Conservation (phyloP, 1,139 yeast genomes). For the Eremothecium gossypii region DNA sequence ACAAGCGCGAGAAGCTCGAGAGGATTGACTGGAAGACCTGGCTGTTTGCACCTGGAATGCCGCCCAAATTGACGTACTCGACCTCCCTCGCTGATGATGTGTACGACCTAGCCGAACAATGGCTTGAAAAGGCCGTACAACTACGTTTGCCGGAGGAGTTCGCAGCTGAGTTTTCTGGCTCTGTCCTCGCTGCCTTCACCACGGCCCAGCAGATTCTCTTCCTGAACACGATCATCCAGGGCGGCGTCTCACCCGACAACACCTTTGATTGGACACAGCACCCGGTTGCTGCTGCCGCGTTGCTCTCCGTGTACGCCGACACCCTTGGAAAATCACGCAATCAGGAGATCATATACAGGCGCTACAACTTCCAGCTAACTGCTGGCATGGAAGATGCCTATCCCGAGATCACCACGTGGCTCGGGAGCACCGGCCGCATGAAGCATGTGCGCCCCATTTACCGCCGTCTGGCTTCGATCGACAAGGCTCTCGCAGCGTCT, state of each 20-base stretch:
- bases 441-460: constrained; percentile 87
- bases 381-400: constrained; percentile 41
- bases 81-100: constrained; percentile 71
- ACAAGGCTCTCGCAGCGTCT: constrained; percentile 52
- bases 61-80: constrained; percentile 76
- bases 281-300: constrained; percentile 23
- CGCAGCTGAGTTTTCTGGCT: constrained; percentile 14
- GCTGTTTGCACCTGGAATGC: constrained; percentile 77
- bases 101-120: constrained; percentile 51
- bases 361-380: constrained; percentile 55
- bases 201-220: constrained; percentile 75
- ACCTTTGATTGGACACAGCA: constrained; percentile 26
- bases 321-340: constrained; percentile 40
- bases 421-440: constrained; percentile 91
- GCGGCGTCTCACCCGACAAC: constrained; percentile 11
- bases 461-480: constrained; percentile 52
- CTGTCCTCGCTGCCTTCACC: constrained; percentile 49
- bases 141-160: constrained; percentile 26
- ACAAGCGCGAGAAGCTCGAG: constrained; percentile 37
- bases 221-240: constrained; percentile 53
- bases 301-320: constrained; percentile 26
- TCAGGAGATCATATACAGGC: constrained; percentile 75
- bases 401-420: constrained; percentile 60
- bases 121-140: constrained; percentile 38
- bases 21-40: constrained; percentile 76